These are phyloP conservation scores for Malus sieversii DNA, from an alignment of 306 rosid genomes.

Conservation along the genomic window DNA sequence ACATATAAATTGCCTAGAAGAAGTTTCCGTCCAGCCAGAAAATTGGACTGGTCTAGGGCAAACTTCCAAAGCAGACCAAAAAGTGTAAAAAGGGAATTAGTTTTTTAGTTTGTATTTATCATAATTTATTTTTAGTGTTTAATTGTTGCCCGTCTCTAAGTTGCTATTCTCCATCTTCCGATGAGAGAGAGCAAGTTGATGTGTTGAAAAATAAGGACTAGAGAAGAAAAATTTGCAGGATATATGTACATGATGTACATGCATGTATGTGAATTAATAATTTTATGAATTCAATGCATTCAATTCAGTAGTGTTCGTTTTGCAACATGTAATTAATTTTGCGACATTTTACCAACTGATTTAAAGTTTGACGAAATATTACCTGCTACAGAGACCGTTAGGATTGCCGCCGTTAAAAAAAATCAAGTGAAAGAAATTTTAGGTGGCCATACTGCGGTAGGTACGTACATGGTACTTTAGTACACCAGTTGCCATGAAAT, in stretches of 20 bases:
- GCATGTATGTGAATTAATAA: no score
- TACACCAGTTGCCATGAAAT: no score
- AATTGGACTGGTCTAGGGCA: background rate
- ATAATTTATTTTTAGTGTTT: background rate
- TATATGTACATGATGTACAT: background rate
- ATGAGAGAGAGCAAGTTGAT: background rate
- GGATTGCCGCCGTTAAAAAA: no score
- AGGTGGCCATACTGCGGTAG: no score
- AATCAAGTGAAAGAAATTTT: no score
- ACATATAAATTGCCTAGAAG: constrained; percentile 15
- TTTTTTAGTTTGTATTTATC: background rate
- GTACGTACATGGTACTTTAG: no score
- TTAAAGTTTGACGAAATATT: no score
- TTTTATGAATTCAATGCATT: no score
- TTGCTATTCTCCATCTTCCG: background rate
- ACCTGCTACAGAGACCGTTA: no score
- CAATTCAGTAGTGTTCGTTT: no score
- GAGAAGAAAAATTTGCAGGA: background rate
- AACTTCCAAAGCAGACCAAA: background rate
- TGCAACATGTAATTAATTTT: no score
- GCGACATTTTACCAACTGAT: no score
- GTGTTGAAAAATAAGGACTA: background rate
- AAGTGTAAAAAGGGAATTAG: background rate
- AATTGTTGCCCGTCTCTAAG: background rate
- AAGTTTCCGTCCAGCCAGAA: constrained; percentile 14